These are phyloP conservation scores for Trichoderma atroviride DNA, from an alignment of 2,329 filamentous ascomycete genomes.

Conservation along the genomic window DNA sequence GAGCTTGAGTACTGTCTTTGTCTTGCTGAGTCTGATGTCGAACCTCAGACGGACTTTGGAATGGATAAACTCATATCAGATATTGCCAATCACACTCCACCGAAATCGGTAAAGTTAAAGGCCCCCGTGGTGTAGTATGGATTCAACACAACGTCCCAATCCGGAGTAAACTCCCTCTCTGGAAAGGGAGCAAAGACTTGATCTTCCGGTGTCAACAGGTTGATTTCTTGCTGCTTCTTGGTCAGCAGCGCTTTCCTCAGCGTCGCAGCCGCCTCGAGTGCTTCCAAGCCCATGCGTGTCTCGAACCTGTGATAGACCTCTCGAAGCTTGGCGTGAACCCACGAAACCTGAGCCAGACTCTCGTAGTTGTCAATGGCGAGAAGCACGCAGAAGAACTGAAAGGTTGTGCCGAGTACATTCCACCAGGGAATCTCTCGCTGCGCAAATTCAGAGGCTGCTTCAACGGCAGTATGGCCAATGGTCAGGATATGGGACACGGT, in stretches of 20 bases:
- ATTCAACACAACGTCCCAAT: slow-evolving; percentile 18
- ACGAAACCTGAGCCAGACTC: slow-evolving; percentile 23
- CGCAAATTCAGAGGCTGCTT: slow-evolving; percentile 12
- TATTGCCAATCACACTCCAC: neutral
- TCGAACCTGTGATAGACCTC: slow-evolving; percentile 20
- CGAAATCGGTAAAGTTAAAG: slow-evolving; percentile 14
- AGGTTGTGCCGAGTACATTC: slow-evolving; percentile 28
- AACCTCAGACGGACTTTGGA: neutral
- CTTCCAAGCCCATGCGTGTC: slow-evolving; percentile 29
- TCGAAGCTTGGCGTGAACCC: slow-evolving; percentile 21
- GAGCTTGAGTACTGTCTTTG: neutral
- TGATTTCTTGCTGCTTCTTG: slow-evolving; percentile 19
- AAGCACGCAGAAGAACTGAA: slow-evolving; percentile 27
- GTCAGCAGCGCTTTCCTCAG: slow-evolving; percentile 1
- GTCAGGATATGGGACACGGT: neutral
- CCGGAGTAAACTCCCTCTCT: neutral
- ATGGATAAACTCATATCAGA: neutral
- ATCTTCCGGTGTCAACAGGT: neutral
- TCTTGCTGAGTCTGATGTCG: neutral
- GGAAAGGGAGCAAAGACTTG: neutral
- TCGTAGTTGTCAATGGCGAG: slow-evolving; percentile 22
- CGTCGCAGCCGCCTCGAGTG: slow-evolving; percentile 24
- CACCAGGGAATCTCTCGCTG: slow-evolving; percentile 25
- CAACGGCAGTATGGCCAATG: neutral
- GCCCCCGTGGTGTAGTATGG: neutral